Base-by-base conservation (phyloP, 805 yeast species). In the Blastobotrys peoriensis region DNA sequence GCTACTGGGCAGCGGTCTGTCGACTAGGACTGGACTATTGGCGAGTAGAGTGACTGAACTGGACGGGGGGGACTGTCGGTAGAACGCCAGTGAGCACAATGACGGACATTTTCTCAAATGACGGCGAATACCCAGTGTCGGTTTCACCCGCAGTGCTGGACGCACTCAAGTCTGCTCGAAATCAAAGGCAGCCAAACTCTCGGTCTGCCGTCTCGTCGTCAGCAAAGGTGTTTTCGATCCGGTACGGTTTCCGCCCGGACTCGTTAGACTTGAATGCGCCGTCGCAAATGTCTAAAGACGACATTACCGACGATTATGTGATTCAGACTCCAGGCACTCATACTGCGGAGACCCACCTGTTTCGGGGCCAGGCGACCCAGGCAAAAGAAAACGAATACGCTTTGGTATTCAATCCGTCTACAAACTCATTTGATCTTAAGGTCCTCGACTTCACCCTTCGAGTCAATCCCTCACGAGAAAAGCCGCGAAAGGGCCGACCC, bases 361-460 rank as follows among this genome's bases (percentile, higher is more conserved):
- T 59, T 40, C 36, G 54, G 3, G 64, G 63, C 5, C 53, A 55
- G 19, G 55, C 50, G 13, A 48, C 55, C 2, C 43, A 46, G 5
- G 50, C 56, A 22, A 56, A 54, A 21, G 63, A 57, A 15, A 54
- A 51, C 45, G 88, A 89, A 6, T 86, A 86, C 61, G 85, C 94
- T 22, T 70, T 87, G 67, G 81, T 87, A 45, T 82, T 77, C 63
- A 91, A 87, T 60, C 86, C 89, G 27, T 74, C 78, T 16, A 34
- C 49, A 2, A 27, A 44, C 3, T 23, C 50, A 16, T 60, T 54
- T 41, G 55, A 60, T 30, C 49, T 60, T 41, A 51, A 48, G 39
- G 56, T 51, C 22, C 40, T 60, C 15, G 56, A 51, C 37, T 37
- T 41, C 21, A 46, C 54, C 1, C 40, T 55, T 10, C 27, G 57